Base-by-base conservation (phyloP, 805 yeast genomes). In the Saccharomycopsis sp. region DNA sequence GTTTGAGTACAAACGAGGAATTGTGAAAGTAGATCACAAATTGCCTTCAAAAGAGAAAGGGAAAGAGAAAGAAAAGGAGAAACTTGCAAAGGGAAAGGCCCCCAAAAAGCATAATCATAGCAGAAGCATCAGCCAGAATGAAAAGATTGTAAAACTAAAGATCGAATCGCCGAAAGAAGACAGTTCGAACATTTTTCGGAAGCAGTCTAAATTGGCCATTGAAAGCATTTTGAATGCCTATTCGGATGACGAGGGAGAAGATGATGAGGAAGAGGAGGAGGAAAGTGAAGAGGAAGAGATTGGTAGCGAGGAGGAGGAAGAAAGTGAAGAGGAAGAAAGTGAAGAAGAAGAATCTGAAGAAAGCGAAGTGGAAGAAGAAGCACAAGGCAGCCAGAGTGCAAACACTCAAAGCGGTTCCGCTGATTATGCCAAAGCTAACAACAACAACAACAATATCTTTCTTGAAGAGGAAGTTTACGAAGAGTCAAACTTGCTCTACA, bases 191-290 rank as follows among this genome's bases (percentile, higher is more conserved):
- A n/a, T n/a, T n/a, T n/a, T n/a, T n/a, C n/a, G n/a, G n/a, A n/a
- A n/a, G n/a, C n/a, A n/a, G n/a, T 7, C n/a, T 5, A 38, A 38
- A 23, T 19, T 39, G 10, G 37, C 38, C 6, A 39, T 39, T n/a
- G 22, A 41, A 20, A 30, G 27, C 16, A 41, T 41, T 31, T 17
- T 41, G 19, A 37, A 41, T 25, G 37, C 33, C 8, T 39, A 37
- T 41, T n/a, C 37, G 13, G 45, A 36, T 25, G 45, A 32, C 17
- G 32, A 29, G 19, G n/a, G 2, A n/a, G 13, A 8, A 13, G 44
- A 35, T 6, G 39, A 34, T 15, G 31, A 13, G 17, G 31, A 27
- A 6, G 23, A 19, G 17, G 34, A 40, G 25, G 16, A 7, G 15
- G 34, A 25, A 17, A 26, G 10, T 26, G 20, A 17, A 36, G 22